phyloP scores from a whole-genome alignment of 2,329 filamentous ascomycete genomes.

The Xylariaceae sp. region DNA sequence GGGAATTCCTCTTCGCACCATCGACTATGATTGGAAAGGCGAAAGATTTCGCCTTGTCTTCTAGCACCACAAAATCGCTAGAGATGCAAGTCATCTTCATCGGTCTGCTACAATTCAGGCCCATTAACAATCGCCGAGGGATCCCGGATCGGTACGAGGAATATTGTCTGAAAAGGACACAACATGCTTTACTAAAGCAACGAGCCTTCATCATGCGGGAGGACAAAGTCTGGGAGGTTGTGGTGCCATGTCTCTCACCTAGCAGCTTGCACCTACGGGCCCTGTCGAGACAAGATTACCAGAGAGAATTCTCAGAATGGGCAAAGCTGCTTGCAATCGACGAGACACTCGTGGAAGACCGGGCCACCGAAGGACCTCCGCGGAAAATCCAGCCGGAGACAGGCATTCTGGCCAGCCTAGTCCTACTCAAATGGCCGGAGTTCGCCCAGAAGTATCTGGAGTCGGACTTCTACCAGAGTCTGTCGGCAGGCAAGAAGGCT shows the following conservation, averaged over 20 bases:
- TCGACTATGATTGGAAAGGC: constrained; percentile 18
- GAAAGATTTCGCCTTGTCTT: constrained; percentile 27
- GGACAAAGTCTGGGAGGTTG: constrained; percentile 11
- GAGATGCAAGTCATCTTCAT: constrained; percentile 24
- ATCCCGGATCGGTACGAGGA: constrained; percentile 17
- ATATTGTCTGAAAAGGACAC: constrained; percentile 15
- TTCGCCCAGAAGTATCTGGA: constrained; percentile 16
- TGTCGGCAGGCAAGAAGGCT: constrained; percentile 6
- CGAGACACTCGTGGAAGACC: neutral
- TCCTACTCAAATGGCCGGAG: constrained; percentile 20
- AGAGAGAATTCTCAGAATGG: constrained; percentile 10
- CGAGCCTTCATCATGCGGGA: constrained; percentile 10
- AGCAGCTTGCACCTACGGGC: constrained; percentile 3
- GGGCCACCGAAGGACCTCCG: neutral
- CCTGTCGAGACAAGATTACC: constrained; percentile 4
- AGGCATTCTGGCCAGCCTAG: constrained; percentile 11
- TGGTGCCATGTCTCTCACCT: constrained; percentile 15
- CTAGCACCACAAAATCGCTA: constrained; percentile 7
- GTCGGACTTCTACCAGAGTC: neutral
- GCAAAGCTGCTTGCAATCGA: constrained; percentile 8
- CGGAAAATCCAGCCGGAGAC: constrained; percentile 3
- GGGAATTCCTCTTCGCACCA: constrained; percentile 30
- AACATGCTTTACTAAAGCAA: constrained; percentile 7
- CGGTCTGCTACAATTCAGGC: constrained; percentile 16
- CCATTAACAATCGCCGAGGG: neutral